Evolutionary conservation across 1,139 yeast species (phyloP), one percentile per base, ranked within the genome.

Genomic region (Kurtzmaniella quercitrusa): DNA sequence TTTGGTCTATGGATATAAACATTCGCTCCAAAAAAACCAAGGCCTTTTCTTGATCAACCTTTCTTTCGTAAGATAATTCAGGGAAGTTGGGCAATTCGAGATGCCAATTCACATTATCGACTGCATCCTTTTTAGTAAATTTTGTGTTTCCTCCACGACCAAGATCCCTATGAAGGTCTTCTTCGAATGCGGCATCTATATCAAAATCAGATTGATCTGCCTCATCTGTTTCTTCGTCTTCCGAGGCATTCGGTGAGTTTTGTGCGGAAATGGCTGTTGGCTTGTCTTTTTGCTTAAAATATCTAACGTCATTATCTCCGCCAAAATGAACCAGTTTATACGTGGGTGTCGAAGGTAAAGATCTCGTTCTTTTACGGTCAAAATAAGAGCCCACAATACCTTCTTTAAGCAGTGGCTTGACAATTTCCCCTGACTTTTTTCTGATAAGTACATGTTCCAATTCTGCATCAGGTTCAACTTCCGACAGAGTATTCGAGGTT

Each of bases 261-360:
- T 74, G 69, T 2, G 84, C 84, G 41, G 85, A 78, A 19, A 88
- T 87, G 1, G 94, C 89, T 2, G 78, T 68, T 16, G 96, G 96
- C 42, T 74, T 76, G 56, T 88, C 95, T 38, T 76, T 69, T 52
- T 82, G 77, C 50, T 80, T 73, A 61, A 88, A 88, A 56, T 84
- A 85, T 40, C 86, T 73, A 32, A 87, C 80, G 52, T 85, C 88
- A 40, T 68, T 72, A 36, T 76, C 74, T 19, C 73, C 68, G 36
- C 91, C 94, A 62, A 88, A 88, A 60, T 88, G 93, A 20, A 88
- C 96, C 50, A 74, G 81, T 50, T 88, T 88, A 48, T 74, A 71
- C 16, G 85, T 78, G 1, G 87, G 86, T 3, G 94, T 83, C 1
- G 84, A 68, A 2, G 96, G 96, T 66, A 86, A 73, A 11, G 89